Base-by-base conservation (phyloP, 805 yeast species). In the Starmerella ratchasimensis region DNA sequence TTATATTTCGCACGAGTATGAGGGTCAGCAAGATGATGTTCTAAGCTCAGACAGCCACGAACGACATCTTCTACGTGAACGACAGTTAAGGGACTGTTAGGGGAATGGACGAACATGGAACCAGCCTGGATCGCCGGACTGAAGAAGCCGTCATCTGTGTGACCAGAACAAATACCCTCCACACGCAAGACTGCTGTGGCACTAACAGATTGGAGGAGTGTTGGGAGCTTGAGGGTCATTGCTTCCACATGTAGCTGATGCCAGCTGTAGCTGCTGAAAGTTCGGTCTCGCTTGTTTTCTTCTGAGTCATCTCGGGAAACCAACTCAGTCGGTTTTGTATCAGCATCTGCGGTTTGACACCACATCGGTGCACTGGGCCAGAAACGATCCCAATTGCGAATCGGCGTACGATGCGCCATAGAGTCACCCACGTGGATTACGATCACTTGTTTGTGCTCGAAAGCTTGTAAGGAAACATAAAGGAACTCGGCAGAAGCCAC, bases 41-140 rank as follows among this genome's bases (percentile, higher is more conserved):
- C 57, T 10, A 50, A 41, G 55, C 67, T 48, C 58, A 71, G 19
- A 64, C 68, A 45, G 55, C 68, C 38, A 62, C 70, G 37, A 55
- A 65, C 55, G 42, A 54, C 46, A 33, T 54, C 59, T 39, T 54
- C 59, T 5, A 54, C 57, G 25, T 54, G 50, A 52, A 63, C 39
- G 49, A 54, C 23, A 4, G 50, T 33, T 14, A 54, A 28, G 3
- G 57, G 57, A 9, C 45, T 44, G 15, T 38, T 34, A 36, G 46
- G 34, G 11, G 51, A 45, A 36, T 52, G 57, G 18, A 45, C 28
- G 7, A 48, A 35, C 15, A 46, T 52, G 11, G 43, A 40, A 20
- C 39, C 37, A 17, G 39, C 35, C 18, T 27, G 29, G n/a, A 54
- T 28, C 3, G 49, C 42, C 2, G 54, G 53, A 5, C 49, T 33